Evolutionary conservation across 495 filamentous ascomycete genomes (phyloP), one percentile per base, ranked within the genome.

Genomic region (Aspergillus olivimuriae): DNA sequence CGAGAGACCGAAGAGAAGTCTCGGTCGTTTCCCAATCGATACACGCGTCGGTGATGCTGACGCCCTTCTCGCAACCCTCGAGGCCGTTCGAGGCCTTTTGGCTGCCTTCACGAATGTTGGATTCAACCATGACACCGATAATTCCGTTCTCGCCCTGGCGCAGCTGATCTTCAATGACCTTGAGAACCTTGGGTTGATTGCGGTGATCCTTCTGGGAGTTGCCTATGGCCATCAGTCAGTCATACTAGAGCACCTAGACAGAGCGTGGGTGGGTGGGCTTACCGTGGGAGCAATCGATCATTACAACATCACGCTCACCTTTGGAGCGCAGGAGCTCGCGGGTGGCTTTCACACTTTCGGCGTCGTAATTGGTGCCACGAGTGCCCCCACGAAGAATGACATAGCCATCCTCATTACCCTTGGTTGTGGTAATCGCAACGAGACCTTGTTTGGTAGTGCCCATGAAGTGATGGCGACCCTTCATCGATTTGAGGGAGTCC

Each of bases 91-190:
- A 46, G 2, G 88, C 84, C 60, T 91, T 90, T 59, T 94, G 88
- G 67, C 80, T 68, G 52, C 88, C 88, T 66, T 91, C 88, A 52
- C 84, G 75, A 70, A 94, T 84, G 65, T 94, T 87, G 47, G 83
- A 88, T 67, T 94, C 88, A 48, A 94, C 89, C 88, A 95, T 95
- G 46, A 94, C 81, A 37, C 87, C 88, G 49, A 94, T 76, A 55
- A 95, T 92, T 38, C 75, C 84, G 31, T 72, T 79, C 61, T 95
- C 84, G 21, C 88, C 89, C 47, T 77, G 76, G 34, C 82, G 79
- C 22, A 95, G 62, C 69, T 95, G 88, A 31, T 85, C 77, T 26
- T 80, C 81, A 31, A 95, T 70, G 40, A 65, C 69, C 59, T 80
- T 72, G 34, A 85, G 86, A 14, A 95, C 88, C 62, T 86, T 81